phyloP scores from a whole-genome alignment of 2,329 filamentous ascomycete genomes.

The Aureobasidium lini region DNA sequence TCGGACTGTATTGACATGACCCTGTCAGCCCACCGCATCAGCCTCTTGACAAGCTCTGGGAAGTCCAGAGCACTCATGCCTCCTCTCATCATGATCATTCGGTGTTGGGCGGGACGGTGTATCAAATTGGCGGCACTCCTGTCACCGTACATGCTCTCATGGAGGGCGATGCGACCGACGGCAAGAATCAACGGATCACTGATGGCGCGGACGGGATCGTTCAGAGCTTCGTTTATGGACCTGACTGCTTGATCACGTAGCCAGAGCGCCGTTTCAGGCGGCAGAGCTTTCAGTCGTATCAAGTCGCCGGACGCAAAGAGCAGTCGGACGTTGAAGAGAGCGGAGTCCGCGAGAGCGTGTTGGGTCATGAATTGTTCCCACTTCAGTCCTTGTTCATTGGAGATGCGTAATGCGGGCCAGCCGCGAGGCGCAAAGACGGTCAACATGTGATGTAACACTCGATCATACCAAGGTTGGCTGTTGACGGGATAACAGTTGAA shows the following conservation, averaged over 20 bases:
- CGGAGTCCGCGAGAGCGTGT: slow-evolving; percentile 26
- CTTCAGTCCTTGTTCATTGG: slow-evolving; percentile 29
- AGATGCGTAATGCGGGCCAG: slow-evolving; percentile 28
- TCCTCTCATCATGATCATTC: slow-evolving; percentile 28
- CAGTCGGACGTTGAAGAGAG: slow-evolving; percentile 28
- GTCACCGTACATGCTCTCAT: slow-evolving; percentile 30
- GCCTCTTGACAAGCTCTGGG: slow-evolving; percentile 26
- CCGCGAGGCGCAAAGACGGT: slow-evolving; percentile 28
- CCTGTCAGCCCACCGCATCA: slow-evolving; percentile 27
- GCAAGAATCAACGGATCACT: slow-evolving; percentile 41
- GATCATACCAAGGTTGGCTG: slow-evolving; percentile 25
- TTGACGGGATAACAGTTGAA: slow-evolving; percentile 27
- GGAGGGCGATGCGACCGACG: slow-evolving; percentile 31
- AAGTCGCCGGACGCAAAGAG: slow-evolving; percentile 28
- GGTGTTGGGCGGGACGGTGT: slow-evolving; percentile 27
- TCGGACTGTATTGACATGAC: slow-evolving; percentile 27
- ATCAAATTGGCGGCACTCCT: slow-evolving; percentile 22
- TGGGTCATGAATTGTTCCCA: slow-evolving; percentile 33
- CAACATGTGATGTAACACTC: slow-evolving; percentile 27
- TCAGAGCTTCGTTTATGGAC: slow-evolving; percentile 36
- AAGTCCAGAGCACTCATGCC: slow-evolving; percentile 25
- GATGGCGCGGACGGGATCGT: slow-evolving; percentile 23
- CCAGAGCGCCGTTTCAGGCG: slow-evolving; percentile 33
- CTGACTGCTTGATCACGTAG: slow-evolving; percentile 39
- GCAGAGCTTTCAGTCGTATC: slow-evolving; percentile 28